Evolutionary conservation across 192 early-diverging fungal genomes (phyloP).

Genomic region (Backusella luteola): DNA sequence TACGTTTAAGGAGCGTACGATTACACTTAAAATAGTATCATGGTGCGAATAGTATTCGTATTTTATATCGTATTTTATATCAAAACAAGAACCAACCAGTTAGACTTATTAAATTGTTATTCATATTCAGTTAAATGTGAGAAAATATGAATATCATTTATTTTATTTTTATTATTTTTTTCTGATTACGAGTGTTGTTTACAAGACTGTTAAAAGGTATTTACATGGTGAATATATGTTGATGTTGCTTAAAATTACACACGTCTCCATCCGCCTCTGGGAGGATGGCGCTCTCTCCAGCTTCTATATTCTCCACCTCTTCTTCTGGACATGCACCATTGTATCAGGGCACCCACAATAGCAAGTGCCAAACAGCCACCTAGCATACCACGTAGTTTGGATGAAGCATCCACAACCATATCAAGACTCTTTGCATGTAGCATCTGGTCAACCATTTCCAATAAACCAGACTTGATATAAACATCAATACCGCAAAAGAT

Average conservation of each 20-base stretch:
- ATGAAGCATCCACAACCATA: conserved; percentile 26
- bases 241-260: conserved; percentile 18
- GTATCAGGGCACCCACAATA: conserved; percentile 61
- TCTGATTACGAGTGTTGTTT: background rate
- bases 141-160: background rate
- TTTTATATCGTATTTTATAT: too few species aligned
- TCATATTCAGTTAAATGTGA: background rate
- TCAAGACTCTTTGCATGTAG: conserved; percentile 42
- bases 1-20: too few species aligned
- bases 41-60: too few species aligned
- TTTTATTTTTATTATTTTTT: background rate
- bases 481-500: conserved; percentile 81
- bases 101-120: background rate
- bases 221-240: background rate
- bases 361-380: conserved; percentile 63
- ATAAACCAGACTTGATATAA: conserved; percentile 77
- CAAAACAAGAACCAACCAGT: too few species aligned
- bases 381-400: conserved; percentile 70
- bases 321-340: conserved; percentile 57
- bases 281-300: conserved; percentile 22
- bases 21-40: too few species aligned
- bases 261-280: conserved; percentile 13
- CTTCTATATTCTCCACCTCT: conserved; percentile 13
- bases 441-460: conserved; percentile 55
- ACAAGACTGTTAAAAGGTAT: background rate